Evolutionary conservation across 108 stramenopile genomes (phyloP).

Genomic region (Craspedostauros australis): DNA sequence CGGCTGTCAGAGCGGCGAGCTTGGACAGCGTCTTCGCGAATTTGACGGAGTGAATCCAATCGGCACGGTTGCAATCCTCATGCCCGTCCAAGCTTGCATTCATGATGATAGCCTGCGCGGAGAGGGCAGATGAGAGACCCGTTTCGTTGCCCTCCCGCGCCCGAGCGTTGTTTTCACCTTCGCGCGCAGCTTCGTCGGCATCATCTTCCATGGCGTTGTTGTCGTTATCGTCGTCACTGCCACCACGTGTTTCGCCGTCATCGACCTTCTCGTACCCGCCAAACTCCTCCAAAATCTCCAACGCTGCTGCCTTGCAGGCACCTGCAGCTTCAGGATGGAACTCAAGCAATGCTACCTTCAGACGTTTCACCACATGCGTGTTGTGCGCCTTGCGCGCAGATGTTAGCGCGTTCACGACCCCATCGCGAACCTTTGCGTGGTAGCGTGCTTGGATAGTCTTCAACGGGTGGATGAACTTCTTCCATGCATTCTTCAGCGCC

Average conservation of each 20-base stretch:
- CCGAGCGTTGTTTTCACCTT: conserved; percentile 24
- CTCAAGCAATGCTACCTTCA: conserved; percentile 55
- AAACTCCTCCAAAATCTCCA: conserved; percentile 54
- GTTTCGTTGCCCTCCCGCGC: conserved; percentile 5
- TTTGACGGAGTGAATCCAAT: conserved; percentile 76
- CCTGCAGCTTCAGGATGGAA: conserved; percentile 58
- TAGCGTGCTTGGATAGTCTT: conserved; percentile 34
- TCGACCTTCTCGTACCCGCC: conserved; percentile 56
- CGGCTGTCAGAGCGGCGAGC: conserved; percentile 46
- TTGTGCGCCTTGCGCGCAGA: conserved; percentile 73
- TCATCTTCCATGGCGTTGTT: conserved; percentile 32
- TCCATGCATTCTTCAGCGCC: conserved; percentile 49
- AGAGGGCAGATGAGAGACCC: conserved; percentile 46
- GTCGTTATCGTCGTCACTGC: conserved; percentile 50
- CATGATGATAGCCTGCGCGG: conserved; percentile 61
- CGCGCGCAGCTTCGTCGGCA: conserved; percentile 18
- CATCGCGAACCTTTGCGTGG: conserved; percentile 48
- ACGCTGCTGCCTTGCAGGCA: conserved; percentile 53
- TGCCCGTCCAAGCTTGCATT: conserved; percentile 63
- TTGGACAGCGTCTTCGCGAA: conserved; percentile 63
- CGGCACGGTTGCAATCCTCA: conserved; percentile 55
- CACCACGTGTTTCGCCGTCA: conserved; percentile 54
- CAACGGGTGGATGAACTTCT: conserved; percentile 57
- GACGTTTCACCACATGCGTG: conserved; percentile 52
- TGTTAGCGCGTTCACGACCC: conserved; percentile 63